These are phyloP conservation scores for Umbelopsis vinacea DNA, from an alignment of 192 early-diverging fungal genomes.

Conservation along the genomic window DNA sequence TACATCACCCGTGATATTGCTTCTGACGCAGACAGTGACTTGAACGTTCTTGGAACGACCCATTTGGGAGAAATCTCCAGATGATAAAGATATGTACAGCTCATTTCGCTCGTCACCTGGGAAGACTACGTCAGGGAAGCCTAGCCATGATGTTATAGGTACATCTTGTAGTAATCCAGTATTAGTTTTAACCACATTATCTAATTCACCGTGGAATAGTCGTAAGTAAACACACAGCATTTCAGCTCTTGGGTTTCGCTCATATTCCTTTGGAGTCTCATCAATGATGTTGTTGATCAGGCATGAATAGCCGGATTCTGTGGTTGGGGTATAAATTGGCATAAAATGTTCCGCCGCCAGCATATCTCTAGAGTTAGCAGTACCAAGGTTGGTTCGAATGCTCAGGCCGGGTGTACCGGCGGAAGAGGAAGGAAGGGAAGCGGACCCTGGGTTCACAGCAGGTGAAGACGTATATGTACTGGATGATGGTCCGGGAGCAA, in stretches of 20 bases:
- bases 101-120: conserved; percentile 59
- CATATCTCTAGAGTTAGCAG: conserved; percentile 17
- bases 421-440: background rate
- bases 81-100: conserved; percentile 60
- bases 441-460: background rate
- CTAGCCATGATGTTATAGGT: conserved; percentile 55
- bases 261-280: conserved; percentile 48
- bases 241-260: conserved; percentile 46
- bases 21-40: conserved; percentile 59
- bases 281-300: conserved; percentile 63
- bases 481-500: background rate
- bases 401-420: background rate
- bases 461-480: background rate
- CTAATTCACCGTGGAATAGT: conserved; percentile 47
- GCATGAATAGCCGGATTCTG: conserved; percentile 52
- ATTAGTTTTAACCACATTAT: conserved; percentile 46
- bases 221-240: conserved; percentile 49
- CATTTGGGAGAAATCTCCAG: conserved; percentile 59
- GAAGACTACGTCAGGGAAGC: conserved; percentile 64
- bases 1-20: conserved; percentile 51
- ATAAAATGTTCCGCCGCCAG: conserved; percentile 48
- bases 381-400: background rate
- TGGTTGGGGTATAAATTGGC: conserved; percentile 53
- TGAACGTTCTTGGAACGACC: conserved; percentile 62
- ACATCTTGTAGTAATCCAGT: conserved; percentile 47